phyloP scores from a whole-genome alignment of 768 basidiomycete genomes.

The Dacryopinax primogenitus region DNA sequence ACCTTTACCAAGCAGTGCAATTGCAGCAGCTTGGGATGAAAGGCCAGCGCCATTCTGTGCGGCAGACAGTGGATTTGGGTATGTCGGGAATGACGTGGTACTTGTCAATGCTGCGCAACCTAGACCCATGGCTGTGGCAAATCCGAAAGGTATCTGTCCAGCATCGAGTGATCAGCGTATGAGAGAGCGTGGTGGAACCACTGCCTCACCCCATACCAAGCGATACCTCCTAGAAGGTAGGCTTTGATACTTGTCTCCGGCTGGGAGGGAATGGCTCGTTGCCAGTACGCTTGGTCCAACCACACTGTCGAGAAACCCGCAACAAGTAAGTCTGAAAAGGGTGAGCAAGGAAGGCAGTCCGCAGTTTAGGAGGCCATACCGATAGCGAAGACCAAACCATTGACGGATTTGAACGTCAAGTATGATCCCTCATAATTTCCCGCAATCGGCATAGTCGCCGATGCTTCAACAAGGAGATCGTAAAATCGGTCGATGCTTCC shows the following conservation, averaged over 20 bases:
- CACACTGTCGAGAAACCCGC: slow-evolving; percentile 17
- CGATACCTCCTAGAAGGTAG: slow-evolving; percentile 44
- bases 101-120: slow-evolving; percentile 30
- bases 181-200: background rate
- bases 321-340: slow-evolving; percentile 11
- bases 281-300: slow-evolving; percentile 37
- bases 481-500: slow-evolving; percentile 35
- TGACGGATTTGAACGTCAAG: slow-evolving; percentile 42
- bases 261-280: slow-evolving; percentile 33
- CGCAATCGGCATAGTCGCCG: slow-evolving; percentile 33
- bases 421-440: slow-evolving; percentile 44
- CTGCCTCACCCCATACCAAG: slow-evolving; percentile 40
- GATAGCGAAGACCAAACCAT: slow-evolving; percentile 29
- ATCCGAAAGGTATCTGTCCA: slow-evolving; percentile 35
- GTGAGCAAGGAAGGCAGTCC: background rate
- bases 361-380: background rate
- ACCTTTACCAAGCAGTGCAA: slow-evolving; percentile 35
- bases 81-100: slow-evolving; percentile 41
- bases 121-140: slow-evolving; percentile 35
- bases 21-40: slow-evolving; percentile 37
- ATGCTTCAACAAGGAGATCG: slow-evolving; percentile 37
- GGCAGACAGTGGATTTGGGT: slow-evolving; percentile 33
- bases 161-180: slow-evolving; percentile 1
- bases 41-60: slow-evolving; percentile 31
- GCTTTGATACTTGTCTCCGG: slow-evolving; percentile 27